Percentiles rank a stretch among this genome's conserved stretches.
Evolutionary conservation across 2,329 filamentous ascomycete genomes (phyloP).

Genomic region (Seiridium unicorne): DNA sequence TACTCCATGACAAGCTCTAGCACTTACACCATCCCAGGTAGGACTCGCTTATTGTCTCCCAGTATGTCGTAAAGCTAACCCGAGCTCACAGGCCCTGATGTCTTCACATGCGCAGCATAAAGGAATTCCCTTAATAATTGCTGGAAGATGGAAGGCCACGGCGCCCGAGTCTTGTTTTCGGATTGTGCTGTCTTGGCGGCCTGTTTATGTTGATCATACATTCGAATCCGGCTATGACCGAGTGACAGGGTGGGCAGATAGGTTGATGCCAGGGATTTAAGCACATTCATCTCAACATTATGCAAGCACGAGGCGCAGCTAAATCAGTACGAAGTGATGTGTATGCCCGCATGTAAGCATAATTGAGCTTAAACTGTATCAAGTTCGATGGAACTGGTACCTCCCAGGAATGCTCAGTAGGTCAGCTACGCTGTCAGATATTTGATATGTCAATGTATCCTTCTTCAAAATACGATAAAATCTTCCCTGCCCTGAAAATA

Average conservation of each 20-base stretch:
- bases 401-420: no score
- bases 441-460: no score
- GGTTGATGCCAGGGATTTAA: no score
- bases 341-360: not conserved
- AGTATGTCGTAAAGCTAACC: not conserved
- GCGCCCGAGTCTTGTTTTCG: not conserved
- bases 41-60: not conserved
- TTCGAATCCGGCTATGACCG: no score
- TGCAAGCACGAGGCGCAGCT: not conserved
- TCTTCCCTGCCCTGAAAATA: constrained; percentile 10
- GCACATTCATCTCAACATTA: not conserved
- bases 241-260: no score
- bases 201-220: no score
- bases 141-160: not conserved
- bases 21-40: constrained; percentile 33
- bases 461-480: constrained; percentile 9
- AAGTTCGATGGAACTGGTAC: no score
- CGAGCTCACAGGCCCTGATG: constrained; percentile 1
- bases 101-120: constrained; percentile 8
- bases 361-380: not conserved
- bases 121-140: no score
- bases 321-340: not conserved
- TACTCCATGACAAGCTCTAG: constrained; percentile 26
- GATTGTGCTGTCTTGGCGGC: no score
- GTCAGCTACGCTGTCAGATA: no score